phyloP scores from a whole-genome alignment of 2,329 filamentous ascomycete species.

The Alternaria postmessia region DNA sequence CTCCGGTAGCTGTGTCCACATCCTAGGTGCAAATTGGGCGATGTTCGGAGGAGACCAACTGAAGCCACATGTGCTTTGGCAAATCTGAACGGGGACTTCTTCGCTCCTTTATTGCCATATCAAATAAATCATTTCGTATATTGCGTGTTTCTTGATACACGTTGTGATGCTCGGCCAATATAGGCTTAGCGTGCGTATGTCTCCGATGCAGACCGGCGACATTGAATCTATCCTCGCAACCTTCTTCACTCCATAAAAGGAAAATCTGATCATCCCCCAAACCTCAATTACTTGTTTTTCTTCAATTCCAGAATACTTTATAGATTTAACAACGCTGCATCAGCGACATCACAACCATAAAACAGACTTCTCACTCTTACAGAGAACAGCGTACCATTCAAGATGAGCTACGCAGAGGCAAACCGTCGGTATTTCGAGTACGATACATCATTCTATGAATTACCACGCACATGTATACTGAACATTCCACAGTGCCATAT shows the following conservation, averaged over 20 bases:
- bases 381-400: conserved; percentile 4
- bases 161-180: conserved; percentile 21
- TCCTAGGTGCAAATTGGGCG: not conserved
- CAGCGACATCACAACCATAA: not conserved
- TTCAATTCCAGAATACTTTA: not conserved
- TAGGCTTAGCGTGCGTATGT: conserved; percentile 20
- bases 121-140: not conserved
- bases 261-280: not conserved
- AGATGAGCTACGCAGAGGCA: conserved; percentile 44
- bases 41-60: not conserved
- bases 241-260: not conserved
- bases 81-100: not conserved
- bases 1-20: not conserved
- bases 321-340: not conserved
- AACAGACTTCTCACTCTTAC: not conserved
- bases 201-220: conserved; percentile 30
- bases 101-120: not conserved
- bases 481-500: conserved; percentile 55
- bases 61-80: conserved; percentile 9
- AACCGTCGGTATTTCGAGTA: conserved; percentile 51
- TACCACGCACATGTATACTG: not conserved
- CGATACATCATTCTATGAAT: not conserved
- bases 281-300: not conserved
- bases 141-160: not conserved
- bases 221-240: conserved; percentile 4